Conservation (phyloP, 2,329 filamentous ascomycete genomes). For the Orbilia brochopaga region DNA sequence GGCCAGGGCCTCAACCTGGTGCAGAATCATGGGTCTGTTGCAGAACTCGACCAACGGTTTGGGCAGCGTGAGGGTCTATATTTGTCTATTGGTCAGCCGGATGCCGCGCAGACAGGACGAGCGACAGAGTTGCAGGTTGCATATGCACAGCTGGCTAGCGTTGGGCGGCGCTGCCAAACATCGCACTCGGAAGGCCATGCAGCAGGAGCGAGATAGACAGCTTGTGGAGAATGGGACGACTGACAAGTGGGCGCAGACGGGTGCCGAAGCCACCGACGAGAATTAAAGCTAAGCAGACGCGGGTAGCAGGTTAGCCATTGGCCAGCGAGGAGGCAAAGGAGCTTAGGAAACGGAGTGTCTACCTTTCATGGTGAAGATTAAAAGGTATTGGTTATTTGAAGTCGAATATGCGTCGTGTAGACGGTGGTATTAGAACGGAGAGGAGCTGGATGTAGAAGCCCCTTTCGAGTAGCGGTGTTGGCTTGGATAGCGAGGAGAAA, state of each 20-base stretch:
- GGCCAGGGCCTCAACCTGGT: conserved; percentile 94
- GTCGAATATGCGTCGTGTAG: conserved; percentile 15
- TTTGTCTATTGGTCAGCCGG: conserved; percentile 28
- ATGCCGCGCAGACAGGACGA: background rate
- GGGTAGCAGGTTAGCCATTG: conserved; percentile 17
- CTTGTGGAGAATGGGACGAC: conserved; percentile 56
- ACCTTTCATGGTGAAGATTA: conserved; percentile 45
- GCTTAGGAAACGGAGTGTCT: background rate
- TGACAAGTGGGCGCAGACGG: conserved; percentile 91
- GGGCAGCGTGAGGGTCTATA: conserved; percentile 90
- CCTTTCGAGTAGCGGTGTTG: conserved; percentile 2
- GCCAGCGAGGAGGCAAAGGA: too few species aligned
- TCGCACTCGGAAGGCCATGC: conserved; percentile 1
- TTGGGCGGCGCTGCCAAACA: background rate
- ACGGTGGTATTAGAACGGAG: conserved; percentile 16
- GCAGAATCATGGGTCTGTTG: conserved; percentile 99
- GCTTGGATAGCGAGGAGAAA: background rate
- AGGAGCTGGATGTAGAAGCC: conserved; percentile 25
- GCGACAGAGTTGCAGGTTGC: conserved; percentile 20
- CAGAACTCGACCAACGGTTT: conserved; percentile 98
- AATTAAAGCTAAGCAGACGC: conserved; percentile 76
- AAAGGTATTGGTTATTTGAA: conserved; percentile 6
- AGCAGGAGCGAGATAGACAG: conserved; percentile 3
- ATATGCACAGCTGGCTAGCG: background rate
- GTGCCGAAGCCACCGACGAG: conserved; percentile 99